Evolutionary conservation across 768 basidiomycete species (phyloP).

Genomic region (Lentinula boryana): DNA sequence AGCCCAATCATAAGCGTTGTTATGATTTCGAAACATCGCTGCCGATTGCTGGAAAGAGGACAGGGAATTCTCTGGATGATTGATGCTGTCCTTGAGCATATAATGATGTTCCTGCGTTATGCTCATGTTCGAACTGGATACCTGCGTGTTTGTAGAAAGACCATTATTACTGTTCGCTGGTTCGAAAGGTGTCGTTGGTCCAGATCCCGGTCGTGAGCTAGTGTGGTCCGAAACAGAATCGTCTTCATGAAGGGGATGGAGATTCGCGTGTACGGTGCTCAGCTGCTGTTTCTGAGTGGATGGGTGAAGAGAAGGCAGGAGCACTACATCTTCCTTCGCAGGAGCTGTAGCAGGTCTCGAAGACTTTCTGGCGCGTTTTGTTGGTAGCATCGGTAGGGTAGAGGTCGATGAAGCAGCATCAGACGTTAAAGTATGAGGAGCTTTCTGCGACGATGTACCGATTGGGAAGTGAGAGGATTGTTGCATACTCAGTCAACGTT

Average conservation of each 20-base stretch:
- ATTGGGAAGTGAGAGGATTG: background rate
- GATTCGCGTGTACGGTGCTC: background rate
- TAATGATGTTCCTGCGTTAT: background rate
- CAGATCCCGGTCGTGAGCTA: slow-evolving; percentile 1
- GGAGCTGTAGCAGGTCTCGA: slow-evolving; percentile 39
- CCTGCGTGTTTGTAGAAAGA: background rate
- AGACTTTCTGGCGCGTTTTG: slow-evolving; percentile 20
- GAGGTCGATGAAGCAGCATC: background rate
- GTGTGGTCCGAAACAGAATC: slow-evolving; percentile 8
- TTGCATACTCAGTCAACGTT: background rate
- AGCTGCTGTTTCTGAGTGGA: background rate
- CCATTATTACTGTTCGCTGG: background rate
- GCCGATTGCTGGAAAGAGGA: background rate
- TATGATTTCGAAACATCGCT: background rate
- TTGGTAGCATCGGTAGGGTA: background rate
- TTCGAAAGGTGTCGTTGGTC: background rate
- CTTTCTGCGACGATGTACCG: background rate
- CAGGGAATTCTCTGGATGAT: background rate
- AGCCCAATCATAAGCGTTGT: slow-evolving; percentile 55
- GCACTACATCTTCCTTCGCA: slow-evolving; percentile 30
- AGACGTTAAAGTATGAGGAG: background rate
- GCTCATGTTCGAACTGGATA: background rate
- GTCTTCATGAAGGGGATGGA: slow-evolving; percentile 20
- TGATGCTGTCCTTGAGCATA: background rate
- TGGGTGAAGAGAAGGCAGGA: slow-evolving; percentile 27